phyloP scores from a whole-genome alignment of 768 basidiomycete genomes.

The Boletales sp. region DNA sequence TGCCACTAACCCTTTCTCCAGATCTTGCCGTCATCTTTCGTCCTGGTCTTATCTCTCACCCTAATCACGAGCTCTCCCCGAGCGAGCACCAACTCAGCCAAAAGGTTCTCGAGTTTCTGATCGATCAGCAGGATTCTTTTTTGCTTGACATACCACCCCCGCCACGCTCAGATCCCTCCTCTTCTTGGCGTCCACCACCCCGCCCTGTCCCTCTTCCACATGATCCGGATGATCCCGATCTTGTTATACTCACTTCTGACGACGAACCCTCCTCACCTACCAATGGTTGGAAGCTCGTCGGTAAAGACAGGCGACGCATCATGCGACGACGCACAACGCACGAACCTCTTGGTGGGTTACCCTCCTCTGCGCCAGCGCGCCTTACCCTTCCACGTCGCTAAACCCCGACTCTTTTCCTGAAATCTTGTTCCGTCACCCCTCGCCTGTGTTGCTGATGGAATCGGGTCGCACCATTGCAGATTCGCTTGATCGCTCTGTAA shows the following conservation, averaged over 20 bases:
- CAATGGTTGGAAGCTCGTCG: conserved; percentile 55
- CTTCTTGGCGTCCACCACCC: conserved; percentile 27
- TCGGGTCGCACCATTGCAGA: conserved; percentile 16
- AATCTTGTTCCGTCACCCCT: conserved; percentile 1
- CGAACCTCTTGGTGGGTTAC: conserved; percentile 37
- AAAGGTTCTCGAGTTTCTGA: conserved; percentile 89
- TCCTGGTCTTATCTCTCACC: conserved; percentile 90
- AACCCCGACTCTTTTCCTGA: conserved; percentile 15
- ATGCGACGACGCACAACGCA: conserved; percentile 57
- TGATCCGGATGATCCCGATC: conserved; percentile 44
- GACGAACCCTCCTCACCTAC: conserved; percentile 41
- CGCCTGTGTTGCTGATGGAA: conserved; percentile 11
- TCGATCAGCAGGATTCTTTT: conserved; percentile 96
- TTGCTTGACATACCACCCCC: conserved; percentile 83
- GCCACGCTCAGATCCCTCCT: conserved; percentile 34
- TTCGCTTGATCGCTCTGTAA: conserved; percentile 11
- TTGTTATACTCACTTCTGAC: conserved; percentile 43
- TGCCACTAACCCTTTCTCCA: conserved; percentile 25
- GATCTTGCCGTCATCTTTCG: conserved; percentile 98
- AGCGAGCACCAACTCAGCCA: conserved; percentile 86
- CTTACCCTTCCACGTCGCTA: conserved; percentile 28
- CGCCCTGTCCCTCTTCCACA: conserved; percentile 9
- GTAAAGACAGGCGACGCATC: conserved; percentile 39
- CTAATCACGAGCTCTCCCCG: conserved; percentile 81
- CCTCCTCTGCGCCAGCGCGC: conserved; percentile 32